A percentile compares a stretch with the other conserved stretches of the same genome.
phyloP scores from a whole-genome alignment of 495 filamentous ascomycete species.

The Parathielavia appendiculata region DNA sequence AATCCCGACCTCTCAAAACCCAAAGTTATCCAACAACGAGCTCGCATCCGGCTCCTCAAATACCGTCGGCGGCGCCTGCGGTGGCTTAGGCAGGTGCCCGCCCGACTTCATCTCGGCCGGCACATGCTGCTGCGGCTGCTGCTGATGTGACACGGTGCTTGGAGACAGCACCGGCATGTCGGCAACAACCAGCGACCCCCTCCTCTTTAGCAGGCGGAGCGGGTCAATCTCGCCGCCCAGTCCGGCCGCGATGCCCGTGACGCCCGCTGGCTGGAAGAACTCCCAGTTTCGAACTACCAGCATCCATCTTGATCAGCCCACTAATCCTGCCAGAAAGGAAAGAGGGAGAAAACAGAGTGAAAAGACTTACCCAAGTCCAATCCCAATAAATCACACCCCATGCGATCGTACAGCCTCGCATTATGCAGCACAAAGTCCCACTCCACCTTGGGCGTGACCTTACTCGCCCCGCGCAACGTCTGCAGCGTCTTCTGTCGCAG shows the following conservation, averaged over 20 bases:
- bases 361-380: slow-evolving; percentile 59
- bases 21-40: slow-evolving; percentile 75
- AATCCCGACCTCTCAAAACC: slow-evolving; percentile 44
- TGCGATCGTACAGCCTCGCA: slow-evolving; percentile 81
- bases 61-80: slow-evolving; percentile 64
- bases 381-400: slow-evolving; percentile 94
- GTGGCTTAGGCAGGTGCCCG: slow-evolving; percentile 47
- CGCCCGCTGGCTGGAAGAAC: slow-evolving; percentile 55
- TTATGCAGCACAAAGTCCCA: slow-evolving; percentile 89
- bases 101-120: slow-evolving; percentile 44
- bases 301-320: slow-evolving; percentile 12
- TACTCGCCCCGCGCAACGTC: slow-evolving; percentile 76
- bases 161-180: slow-evolving; percentile 54
- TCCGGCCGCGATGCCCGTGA: slow-evolving; percentile 22
- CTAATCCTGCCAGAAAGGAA: not conserved
- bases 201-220: slow-evolving; percentile 60
- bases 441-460: slow-evolving; percentile 72
- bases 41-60: slow-evolving; percentile 90
- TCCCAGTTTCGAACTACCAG: slow-evolving; percentile 73
- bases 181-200: slow-evolving; percentile 74
- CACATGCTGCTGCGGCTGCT: slow-evolving; percentile 53
- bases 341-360: not conserved
- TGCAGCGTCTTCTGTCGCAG: slow-evolving; percentile 80
- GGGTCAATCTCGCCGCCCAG: slow-evolving; percentile 53
- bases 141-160: slow-evolving; percentile 26